Evolutionary conservation across 106 monocot genomes (phyloP), one percentile per base, ranked within the genome.

Genomic region (Dendrobium nobile): DNA sequence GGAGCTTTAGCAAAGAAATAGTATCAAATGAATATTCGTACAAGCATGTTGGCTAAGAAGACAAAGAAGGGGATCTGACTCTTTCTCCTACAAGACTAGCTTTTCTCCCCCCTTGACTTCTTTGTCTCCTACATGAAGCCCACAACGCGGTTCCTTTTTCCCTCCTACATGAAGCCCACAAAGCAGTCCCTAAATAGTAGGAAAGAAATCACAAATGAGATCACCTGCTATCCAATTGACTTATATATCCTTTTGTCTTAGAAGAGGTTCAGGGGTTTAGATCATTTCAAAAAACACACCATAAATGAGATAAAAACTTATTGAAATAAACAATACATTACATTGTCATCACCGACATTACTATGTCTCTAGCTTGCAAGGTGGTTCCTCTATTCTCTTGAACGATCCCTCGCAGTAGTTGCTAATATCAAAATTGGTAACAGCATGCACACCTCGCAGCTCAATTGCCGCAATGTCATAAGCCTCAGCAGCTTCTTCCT

Each of bases 401-500:
- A 84, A 27, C 51, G 77, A 70, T 68, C 77, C 82, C 18, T 87
- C 86, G 31, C 64, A 82, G 85, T 88, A 91, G 84, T 86, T 91
- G 78, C 84, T 86, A 27, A 82, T 79, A 5, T 86, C 88, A 83
- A 91, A 91, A 78, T 91, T 91, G 9, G 91, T 91, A 3, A 91
- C 91, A 9, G 88, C 91, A 77, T 86, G 77, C n/a, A 78, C 86
- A 4, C 91, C 91, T 77, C 91, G 78, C 67, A 91, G 82, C 78
- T 91, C 79, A 37, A 91, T 91, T 8, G 91, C 91, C 0, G 88
- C 88, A 47, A 87, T 82, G 75, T 91, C 91, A 37, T 88, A 91
- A 19, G 88, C 88, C 76, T 88, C 86, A 5, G 88, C 86, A 42
- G 91, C 91, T 55, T 88, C 88, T 83, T 88, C 86, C 65, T 91